Conservation (phyloP, 2,329 filamentous ascomycete species). For the Xylaria arbuscula region DNA sequence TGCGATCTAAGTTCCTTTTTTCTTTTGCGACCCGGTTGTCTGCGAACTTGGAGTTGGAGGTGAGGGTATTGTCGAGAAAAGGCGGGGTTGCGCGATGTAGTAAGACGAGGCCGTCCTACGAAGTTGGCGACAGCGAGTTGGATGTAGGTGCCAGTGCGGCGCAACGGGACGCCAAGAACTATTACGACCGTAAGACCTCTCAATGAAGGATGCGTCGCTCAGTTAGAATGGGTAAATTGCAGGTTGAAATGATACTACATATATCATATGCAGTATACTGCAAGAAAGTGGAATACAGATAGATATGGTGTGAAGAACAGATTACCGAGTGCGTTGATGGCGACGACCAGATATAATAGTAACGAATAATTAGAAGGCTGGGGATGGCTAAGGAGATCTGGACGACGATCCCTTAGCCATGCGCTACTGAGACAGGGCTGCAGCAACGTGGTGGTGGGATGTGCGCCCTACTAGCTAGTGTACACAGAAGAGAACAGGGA, state of each 20-base stretch:
- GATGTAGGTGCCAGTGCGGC: background rate
- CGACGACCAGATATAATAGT: constrained; percentile 3
- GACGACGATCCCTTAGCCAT: constrained; percentile 2
- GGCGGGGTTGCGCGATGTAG: constrained; percentile 27
- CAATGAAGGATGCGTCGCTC: background rate
- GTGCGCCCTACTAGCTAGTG: background rate
- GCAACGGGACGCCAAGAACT: constrained; percentile 17
- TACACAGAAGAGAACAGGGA: constrained; percentile 1
- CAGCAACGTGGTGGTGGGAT: constrained; percentile 3
- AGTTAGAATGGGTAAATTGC: background rate
- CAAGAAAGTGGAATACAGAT: background rate
- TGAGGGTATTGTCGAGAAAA: constrained; percentile 11
- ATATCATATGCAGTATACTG: background rate
- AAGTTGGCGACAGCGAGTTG: background rate
- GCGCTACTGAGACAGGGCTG: constrained; percentile 25
- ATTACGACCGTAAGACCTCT: constrained; percentile 7
- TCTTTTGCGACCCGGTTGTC: constrained; percentile 10
- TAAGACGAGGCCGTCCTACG: background rate
- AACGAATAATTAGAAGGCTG: constrained; percentile 27
- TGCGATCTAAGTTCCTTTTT: background rate
- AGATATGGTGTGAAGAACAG: background rate
- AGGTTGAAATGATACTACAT: no score
- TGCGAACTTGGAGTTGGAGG: constrained; percentile 9
- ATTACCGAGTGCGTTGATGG: background rate
- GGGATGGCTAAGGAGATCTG: constrained; percentile 12